These are phyloP conservation scores for Cladophialophora yegresii DNA, from an alignment of 2,329 filamentous ascomycete species.

Conservation along the genomic window DNA sequence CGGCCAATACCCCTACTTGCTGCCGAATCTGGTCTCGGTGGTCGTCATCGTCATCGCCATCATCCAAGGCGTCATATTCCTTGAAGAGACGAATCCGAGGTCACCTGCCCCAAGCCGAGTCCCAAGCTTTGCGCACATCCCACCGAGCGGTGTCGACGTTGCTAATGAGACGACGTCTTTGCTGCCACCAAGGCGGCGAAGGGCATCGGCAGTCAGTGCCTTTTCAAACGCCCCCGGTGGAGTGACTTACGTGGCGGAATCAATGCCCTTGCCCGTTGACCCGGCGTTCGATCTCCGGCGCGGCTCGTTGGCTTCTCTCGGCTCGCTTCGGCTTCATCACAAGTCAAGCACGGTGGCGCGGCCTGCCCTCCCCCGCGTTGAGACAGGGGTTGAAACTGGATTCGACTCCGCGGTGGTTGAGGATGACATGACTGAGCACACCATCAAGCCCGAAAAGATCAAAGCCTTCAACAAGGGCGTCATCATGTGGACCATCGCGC, in stretches of 20 bases:
- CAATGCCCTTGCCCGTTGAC: slow-evolving; percentile 22
- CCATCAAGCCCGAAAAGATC: not conserved
- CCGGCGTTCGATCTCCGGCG: slow-evolving; percentile 30
- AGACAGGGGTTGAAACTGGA: not conserved
- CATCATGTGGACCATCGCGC: slow-evolving; percentile 47
- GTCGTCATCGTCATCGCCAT: slow-evolving; percentile 29
- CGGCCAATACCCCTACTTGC: slow-evolving; percentile 34
- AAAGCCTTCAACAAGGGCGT: slow-evolving; percentile 35
- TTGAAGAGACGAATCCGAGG: slow-evolving; percentile 33
- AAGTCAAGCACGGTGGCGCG: not conserved
- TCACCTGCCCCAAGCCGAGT: not conserved
- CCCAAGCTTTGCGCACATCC: not conserved
- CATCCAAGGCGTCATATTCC: slow-evolving; percentile 29
- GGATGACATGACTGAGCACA: slow-evolving; percentile 8
- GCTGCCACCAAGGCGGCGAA: slow-evolving; percentile 12
- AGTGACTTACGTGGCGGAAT: slow-evolving; percentile 15
- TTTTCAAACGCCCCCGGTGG: slow-evolving; percentile 3
- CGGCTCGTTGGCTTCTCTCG: slow-evolving; percentile 25
- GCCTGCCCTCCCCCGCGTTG: not conserved
- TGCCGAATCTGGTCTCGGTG: slow-evolving; percentile 33
- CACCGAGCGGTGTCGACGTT: not conserved
- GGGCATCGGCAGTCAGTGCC: slow-evolving; percentile 9
- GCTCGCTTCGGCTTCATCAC: slow-evolving; percentile 16
- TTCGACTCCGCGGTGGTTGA: slow-evolving; percentile 18
- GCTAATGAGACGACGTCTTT: slow-evolving; percentile 26